Conservation (phyloP, 2,329 filamentous ascomycete species). For the Penicillium brevicompactum region DNA sequence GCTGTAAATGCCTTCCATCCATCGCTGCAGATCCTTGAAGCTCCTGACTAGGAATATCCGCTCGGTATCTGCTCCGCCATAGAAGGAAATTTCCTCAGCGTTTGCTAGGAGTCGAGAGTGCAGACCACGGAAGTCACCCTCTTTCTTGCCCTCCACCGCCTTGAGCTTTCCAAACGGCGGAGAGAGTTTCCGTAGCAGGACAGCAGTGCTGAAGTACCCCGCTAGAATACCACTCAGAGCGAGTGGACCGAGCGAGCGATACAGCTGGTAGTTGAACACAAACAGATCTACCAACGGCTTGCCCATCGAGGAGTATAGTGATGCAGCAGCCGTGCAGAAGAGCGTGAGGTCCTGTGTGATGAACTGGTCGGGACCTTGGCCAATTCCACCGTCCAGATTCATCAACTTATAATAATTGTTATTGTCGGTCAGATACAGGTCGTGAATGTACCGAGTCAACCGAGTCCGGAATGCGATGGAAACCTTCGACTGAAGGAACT, state of each 20-base stretch:
- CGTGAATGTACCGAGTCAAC: conserved; percentile 93
- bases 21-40: conserved; percentile 88
- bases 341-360: conserved; percentile 96
- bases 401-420: conserved; percentile 95
- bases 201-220: conserved; percentile 94
- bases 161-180: conserved; percentile 97
- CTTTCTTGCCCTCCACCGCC: conserved; percentile 89
- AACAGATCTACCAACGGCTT: conserved; percentile 96
- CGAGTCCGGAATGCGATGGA: conserved; percentile 97
- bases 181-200: conserved; percentile 81
- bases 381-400: conserved; percentile 90
- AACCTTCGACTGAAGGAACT: conserved; percentile 95
- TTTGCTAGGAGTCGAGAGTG: conserved; percentile 94
- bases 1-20: conserved; percentile 99
- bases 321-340: conserved; percentile 90
- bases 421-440: conserved; percentile 91
- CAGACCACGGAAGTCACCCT: conserved; percentile 90
- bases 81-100: conserved; percentile 96
- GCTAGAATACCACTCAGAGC: conserved; percentile 82
- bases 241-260: conserved; percentile 83
- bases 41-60: conserved; percentile 88
- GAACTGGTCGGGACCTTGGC: conserved; percentile 90
- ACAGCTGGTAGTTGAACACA: conserved; percentile 97
- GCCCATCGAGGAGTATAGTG: conserved; percentile 93
- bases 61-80: conserved; percentile 92